Base-by-base conservation (phyloP, 352 stramenopile species). In the Pythium dissimile region DNA sequence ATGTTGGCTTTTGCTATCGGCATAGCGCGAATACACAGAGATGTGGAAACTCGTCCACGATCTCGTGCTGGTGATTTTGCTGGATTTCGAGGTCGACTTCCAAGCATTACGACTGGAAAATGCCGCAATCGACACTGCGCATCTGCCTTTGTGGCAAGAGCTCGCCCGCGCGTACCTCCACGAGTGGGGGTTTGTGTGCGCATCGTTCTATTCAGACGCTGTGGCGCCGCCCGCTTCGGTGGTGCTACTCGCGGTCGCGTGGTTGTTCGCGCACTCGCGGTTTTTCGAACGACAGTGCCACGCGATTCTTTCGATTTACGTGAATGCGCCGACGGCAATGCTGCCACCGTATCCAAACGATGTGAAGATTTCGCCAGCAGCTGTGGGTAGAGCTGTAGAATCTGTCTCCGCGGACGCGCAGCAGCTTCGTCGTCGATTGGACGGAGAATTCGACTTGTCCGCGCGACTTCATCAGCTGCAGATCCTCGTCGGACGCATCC, bases 11-110 rank as follows among this genome's bases (percentile, higher is more conserved):
- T 15, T 28, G 18, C n/a, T 51, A 27, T 26, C 20, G 11, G 37
- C 48, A 2, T 39, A 89, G 81, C 54, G 46, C 8, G 78, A 89
- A 59, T 71, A 69, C 43, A 53, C 62, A 44, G 47, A 66, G 21
- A 39, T 89, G 26, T 89, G 81, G 73, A 73, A 77, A 54, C 51
- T 82, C 20, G 55, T 92, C 45, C 68, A 90, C 44, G 82, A 92
- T 49, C 30, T 92, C 47, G 72, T 87, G 54, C 52, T 89, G 18
- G 64, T 88, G 5, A 59, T 80, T 16, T 50, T 92, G n/a, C 59
- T 68, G 2, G 72, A 88, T 37, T 89, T 88, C 63, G 52, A 81
- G 15, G 58, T 86, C 30, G 77, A 87, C 37, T 23, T 20, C 5
- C 50, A 66, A 32, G 73, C 74, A 20, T 66, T 91, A 52, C 44